Evolutionary conservation across 2,329 filamentous ascomycete species (phyloP).

Genomic region (Aspergillus ochraceus): DNA sequence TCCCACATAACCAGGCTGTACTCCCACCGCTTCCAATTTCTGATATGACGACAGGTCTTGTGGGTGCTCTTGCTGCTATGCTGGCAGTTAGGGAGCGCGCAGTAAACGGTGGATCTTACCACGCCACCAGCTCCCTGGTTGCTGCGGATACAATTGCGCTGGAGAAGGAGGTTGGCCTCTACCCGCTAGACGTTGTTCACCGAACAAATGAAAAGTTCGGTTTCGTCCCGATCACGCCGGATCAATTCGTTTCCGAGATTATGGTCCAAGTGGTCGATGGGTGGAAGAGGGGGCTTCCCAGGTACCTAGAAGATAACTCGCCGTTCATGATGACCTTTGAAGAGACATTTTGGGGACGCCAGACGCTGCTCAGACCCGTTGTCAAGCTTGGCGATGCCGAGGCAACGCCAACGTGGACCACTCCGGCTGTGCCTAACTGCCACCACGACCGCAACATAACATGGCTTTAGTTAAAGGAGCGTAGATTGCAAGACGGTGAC

Average conservation of each 20-base stretch:
- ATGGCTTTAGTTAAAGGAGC: slow-evolving; percentile 1
- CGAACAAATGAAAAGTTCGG: slow-evolving; percentile 15
- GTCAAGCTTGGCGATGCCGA: slow-evolving; percentile 9
- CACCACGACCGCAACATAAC: slow-evolving; percentile 11
- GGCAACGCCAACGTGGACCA: slow-evolving; percentile 10
- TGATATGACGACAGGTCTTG: slow-evolving; percentile 13
- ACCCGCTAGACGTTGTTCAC: slow-evolving; percentile 23
- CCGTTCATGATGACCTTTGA: slow-evolving; percentile 12
- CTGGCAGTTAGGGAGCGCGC: slow-evolving; percentile 6
- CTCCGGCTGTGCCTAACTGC: slow-evolving; percentile 14
- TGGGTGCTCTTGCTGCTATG: slow-evolving; percentile 11
- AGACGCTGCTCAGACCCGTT: slow-evolving; percentile 13
- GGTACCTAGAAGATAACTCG: slow-evolving; percentile 8
- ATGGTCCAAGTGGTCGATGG: slow-evolving; percentile 24
- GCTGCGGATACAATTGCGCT: slow-evolving; percentile 33
- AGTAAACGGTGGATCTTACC: slow-evolving; percentile 14
- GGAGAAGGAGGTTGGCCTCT: slow-evolving; percentile 34
- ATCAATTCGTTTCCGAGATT: slow-evolving; percentile 27
- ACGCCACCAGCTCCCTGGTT: slow-evolving; percentile 28
- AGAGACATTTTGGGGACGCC: slow-evolving; percentile 8
- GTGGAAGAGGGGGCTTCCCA: slow-evolving; percentile 19
- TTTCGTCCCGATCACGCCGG: slow-evolving; percentile 10
- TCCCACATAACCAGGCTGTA: slow-evolving; percentile 5
- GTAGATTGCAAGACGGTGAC: background rate
- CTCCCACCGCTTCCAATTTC: slow-evolving; percentile 13